Base-by-base conservation (phyloP, 1,284 basidiomycete genomes). In the Agaricales sp. region DNA sequence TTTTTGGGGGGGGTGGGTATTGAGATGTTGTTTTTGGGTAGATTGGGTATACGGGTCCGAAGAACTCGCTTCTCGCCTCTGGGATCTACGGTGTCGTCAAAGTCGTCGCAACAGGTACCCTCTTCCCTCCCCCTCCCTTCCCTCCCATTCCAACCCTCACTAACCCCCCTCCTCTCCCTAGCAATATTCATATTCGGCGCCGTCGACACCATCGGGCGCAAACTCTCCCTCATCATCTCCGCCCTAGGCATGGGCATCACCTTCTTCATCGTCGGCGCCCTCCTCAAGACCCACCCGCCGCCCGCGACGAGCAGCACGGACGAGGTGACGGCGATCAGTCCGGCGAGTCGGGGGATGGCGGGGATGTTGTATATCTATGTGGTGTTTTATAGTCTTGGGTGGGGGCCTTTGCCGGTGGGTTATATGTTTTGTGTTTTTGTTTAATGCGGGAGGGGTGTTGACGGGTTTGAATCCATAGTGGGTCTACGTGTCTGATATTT, bases 401-500 rank as follows among this genome's bases (percentile, higher is more conserved):
- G 73, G 73, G 77, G 77, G 16, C 68, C 62, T 2, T 53, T 57
- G 12, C 14, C 14, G 18, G n/a, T n/a, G n/a, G n/a, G n/a, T n/a
- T n/a, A n/a, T n/a, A n/a, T n/a, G n/a, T n/a, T n/a, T n/a, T n/a
- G n/a, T n/a, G n/a, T n/a, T n/a, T n/a, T n/a, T n/a, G n/a, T 25
- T 12, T 26, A n/a, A n/a, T n/a, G n/a, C n/a, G n/a, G n/a, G n/a
- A n/a, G n/a, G n/a, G n/a, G n/a, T n/a, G n/a, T n/a, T n/a, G n/a
- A n/a, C n/a, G n/a, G n/a, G n/a, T n/a, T n/a, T n/a, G n/a, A n/a
- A n/a, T n/a, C n/a, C n/a, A n/a, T n/a, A n/a, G n/a, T 87, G 83
- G 83, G 79, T 87, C 4, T 87, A 87, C 56, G 78, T 79, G 18
- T 70, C 84, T 12, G 88, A 91, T 62, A 88, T 91, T 59, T 91